Base-by-base conservation (phyloP, 768 basidiomycete genomes). In the Xerocomellus dryophilus region DNA sequence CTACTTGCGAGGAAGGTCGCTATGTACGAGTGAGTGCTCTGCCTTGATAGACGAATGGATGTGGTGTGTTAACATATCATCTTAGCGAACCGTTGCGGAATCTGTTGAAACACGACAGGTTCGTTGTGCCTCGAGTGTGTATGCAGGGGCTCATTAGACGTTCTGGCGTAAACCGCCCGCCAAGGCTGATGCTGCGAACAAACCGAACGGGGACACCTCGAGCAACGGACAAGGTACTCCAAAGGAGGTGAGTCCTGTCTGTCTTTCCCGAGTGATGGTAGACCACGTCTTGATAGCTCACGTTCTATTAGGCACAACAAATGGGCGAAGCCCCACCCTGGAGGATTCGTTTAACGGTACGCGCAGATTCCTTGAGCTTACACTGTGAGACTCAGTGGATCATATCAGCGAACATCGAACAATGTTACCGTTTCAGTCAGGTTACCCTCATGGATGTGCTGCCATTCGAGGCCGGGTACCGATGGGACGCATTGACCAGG, bases 361-460 rank as follows among this genome's bases (percentile, higher is more conserved):
- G 41, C 14, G 7, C 14, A 1, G 7, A 11, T 15, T 7, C 17
- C 21, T 23, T 35, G 5, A 6, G 21, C 7, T 23, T 29, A 1
- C 0, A 23, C 29, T 1, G 17, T 2, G n/a, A 14, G 9, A 15
- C 29, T 54, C 21, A 38, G 7, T 17, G 40, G 15, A 27, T 29
- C 32, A 6, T 35, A 11, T 25, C 40, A 54, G 53, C 49, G 17
- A 35, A 14, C 21, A 21, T n/a, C 40, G 2, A 25, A n/a, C 2
- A 14, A 29, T 3, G 27, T 42, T 5, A 29, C 41, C 27, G 21
- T 53, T 27, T n/a, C n/a, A n/a, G 2, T 53, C 34, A 29, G 20
- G 11, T 42, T 54, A 0, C 53, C 53, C 8, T 8, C 27, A 3
- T 54, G 53, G 53, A 36, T 54, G 53, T 20, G 40, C 14, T 54